Conservation (phyloP, 805 yeast species). For the Torulaspora franciscae region DNA sequence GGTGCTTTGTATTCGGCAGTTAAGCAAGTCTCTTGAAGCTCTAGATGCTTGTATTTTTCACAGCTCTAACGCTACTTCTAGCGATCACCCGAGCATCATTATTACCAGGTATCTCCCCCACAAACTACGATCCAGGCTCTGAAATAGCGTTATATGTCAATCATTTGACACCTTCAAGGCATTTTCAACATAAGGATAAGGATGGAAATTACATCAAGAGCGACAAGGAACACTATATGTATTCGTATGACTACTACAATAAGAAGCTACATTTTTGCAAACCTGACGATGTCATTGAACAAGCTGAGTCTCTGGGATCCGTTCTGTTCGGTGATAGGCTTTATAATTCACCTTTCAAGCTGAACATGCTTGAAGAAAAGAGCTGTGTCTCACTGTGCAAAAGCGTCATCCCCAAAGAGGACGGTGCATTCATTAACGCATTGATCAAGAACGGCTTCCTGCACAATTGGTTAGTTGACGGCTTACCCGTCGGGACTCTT, state of each 20-base stretch:
- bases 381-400: constrained; percentile 67
- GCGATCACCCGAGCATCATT: constrained; percentile 54
- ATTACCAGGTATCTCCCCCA: constrained; percentile 94
- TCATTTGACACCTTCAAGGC: constrained; percentile 76
- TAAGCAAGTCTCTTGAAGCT: background rate
- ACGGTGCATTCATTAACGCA: constrained; percentile 69
- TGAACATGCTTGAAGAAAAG: constrained; percentile 70
- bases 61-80: constrained; percentile 7
- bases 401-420: constrained; percentile 52
- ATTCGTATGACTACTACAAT: constrained; percentile 79
- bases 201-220: constrained; percentile 38
- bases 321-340: constrained; percentile 94
- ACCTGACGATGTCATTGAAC: constrained; percentile 54
- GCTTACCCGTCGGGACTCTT: constrained; percentile 81
- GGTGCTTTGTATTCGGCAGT: background rate
- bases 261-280: constrained; percentile 77
- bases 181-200: constrained; percentile 39
- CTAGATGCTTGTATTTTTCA: constrained; percentile 2
- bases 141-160: constrained; percentile 76
- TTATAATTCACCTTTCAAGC: constrained; percentile 82
- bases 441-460: constrained; percentile 77
- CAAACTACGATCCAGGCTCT: constrained; percentile 73
- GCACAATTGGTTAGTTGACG: constrained; percentile 92
- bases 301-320: constrained; percentile 87
- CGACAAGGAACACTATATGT: constrained; percentile 50